These are phyloP conservation scores for Furcasterigmium furcatum DNA, from an alignment of 2,329 filamentous ascomycete species.

Conservation along the genomic window DNA sequence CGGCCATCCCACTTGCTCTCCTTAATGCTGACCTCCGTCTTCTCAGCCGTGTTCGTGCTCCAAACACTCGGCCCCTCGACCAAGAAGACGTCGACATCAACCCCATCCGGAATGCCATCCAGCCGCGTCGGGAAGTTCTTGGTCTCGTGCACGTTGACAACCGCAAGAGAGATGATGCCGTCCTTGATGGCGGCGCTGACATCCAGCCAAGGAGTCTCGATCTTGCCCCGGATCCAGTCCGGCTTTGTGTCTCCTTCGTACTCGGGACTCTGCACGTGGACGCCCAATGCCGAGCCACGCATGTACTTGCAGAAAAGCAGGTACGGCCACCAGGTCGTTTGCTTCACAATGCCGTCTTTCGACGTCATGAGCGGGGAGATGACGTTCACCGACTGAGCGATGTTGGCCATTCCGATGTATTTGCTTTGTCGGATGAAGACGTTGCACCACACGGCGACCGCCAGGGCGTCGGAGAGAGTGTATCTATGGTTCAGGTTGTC, in stretches of 20 bases:
- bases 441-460: conserved; percentile 73
- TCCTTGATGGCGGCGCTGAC: conserved; percentile 58
- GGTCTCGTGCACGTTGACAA: conserved; percentile 68
- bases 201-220: conserved; percentile 70
- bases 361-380: conserved; percentile 75
- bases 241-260: conserved; percentile 67
- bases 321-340: conserved; percentile 74
- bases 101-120: conserved; percentile 44
- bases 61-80: conserved; percentile 56
- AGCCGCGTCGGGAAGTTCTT: conserved; percentile 57
- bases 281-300: conserved; percentile 66
- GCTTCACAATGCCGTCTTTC: conserved; percentile 59
- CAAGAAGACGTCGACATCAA: conserved; percentile 56
- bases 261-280: conserved; percentile 59
- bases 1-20: conserved; percentile 56
- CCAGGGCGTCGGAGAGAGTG: conserved; percentile 73
- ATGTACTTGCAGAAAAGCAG: conserved; percentile 62
- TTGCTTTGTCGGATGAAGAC: conserved; percentile 70
- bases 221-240: conserved; percentile 58
- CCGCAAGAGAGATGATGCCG: conserved; percentile 62
- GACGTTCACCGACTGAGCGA: conserved; percentile 76
- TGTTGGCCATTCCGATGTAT: conserved; percentile 74
- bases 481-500: conserved; percentile 35
- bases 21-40: conserved; percentile 52
- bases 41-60: conserved; percentile 62